Evolutionary conservation across 495 filamentous ascomycete genomes (phyloP).

Genomic region (Podospora sp.): DNA sequence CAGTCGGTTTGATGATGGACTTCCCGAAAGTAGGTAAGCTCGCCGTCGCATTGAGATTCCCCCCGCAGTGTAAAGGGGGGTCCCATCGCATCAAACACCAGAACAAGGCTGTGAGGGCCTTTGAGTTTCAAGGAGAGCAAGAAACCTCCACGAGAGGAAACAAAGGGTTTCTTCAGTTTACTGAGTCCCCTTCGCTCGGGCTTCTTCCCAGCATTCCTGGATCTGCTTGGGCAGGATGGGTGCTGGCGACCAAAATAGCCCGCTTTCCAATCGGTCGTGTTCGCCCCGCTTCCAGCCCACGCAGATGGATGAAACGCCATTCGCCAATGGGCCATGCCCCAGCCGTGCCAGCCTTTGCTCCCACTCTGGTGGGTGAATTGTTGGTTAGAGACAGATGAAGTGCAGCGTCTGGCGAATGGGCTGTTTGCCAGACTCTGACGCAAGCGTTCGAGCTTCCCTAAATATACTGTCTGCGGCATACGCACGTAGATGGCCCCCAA

Average conservation of each 20-base stretch:
- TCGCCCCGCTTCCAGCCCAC: neutral
- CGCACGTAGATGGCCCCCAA: constrained; percentile 4
- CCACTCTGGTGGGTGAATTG: constrained; percentile 9
- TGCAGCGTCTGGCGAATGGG: constrained; percentile 3
- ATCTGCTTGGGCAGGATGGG: neutral
- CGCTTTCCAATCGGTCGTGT: neutral
- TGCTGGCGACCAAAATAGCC: constrained; percentile 16
- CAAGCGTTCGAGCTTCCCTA: neutral
- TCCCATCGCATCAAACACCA: constrained; percentile 20
- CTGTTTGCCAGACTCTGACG: neutral
- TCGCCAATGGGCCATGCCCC: constrained; percentile 7
- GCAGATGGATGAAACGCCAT: constrained; percentile 17
- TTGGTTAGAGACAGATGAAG: neutral
- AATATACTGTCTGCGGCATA: neutral
- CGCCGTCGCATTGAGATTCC: constrained; percentile 16
- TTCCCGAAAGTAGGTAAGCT: neutral
- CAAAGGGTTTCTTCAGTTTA: constrained; percentile 3
- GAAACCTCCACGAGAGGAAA: neutral
- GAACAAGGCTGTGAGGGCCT: constrained; percentile 14
- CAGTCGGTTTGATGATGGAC: constrained; percentile 8
- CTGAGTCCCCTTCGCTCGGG: neutral
- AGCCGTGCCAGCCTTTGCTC: neutral
- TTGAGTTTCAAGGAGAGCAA: constrained; percentile 15
- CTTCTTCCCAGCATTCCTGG: neutral
- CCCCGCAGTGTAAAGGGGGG: constrained; percentile 10